Percentiles rank a stretch among this genome's conserved stretches.
Conservation (phyloP, 257 asterid genomes). For the Petunia secreta region DNA sequence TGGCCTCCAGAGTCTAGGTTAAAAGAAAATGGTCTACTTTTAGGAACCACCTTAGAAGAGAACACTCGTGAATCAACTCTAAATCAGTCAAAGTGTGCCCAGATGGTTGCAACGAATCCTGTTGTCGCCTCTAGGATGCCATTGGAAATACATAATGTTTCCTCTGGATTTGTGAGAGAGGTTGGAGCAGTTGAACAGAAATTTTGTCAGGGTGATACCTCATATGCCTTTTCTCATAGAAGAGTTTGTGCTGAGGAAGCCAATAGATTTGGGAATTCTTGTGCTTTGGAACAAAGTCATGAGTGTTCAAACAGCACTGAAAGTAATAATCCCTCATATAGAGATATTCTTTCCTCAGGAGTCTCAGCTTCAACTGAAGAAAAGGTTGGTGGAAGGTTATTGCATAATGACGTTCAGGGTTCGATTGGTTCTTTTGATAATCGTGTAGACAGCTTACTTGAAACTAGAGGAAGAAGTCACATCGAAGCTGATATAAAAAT, state of each 20-base stretch:
- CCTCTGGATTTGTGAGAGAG: slow-evolving; percentile 25
- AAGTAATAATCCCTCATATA: neutral
- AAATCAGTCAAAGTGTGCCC: neutral
- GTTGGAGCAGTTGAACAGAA: slow-evolving; percentile 28
- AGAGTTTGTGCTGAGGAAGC: slow-evolving; percentile 23
- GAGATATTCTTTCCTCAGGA: slow-evolving; percentile 5
- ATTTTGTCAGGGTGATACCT: slow-evolving; percentile 16
- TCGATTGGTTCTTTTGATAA: neutral
- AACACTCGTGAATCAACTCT: neutral
- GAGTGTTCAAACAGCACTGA: neutral
- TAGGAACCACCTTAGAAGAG: neutral
- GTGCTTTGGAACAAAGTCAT: neutral
- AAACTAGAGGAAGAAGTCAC: slow-evolving; percentile 26
- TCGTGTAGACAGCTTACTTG: slow-evolving; percentile 2
- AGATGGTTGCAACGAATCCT: slow-evolving; percentile 12
- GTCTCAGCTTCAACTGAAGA: slow-evolving; percentile 6
- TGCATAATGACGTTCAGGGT: slow-evolving; percentile 11
- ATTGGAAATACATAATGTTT: slow-evolving; percentile 21
- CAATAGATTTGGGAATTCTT: slow-evolving; percentile 14
- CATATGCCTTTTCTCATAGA: slow-evolving; percentile 21
- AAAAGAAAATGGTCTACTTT: slow-evolving; percentile 7
- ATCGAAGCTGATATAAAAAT: neutral
- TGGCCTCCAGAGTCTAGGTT: slow-evolving; percentile 14
- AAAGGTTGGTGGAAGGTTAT: slow-evolving; percentile 6
- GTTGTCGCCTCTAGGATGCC: slow-evolving; percentile 24